These are phyloP conservation scores for Pseudocercospora crystallina DNA, from an alignment of 2,329 filamentous ascomycete species.

Conservation along the genomic window DNA sequence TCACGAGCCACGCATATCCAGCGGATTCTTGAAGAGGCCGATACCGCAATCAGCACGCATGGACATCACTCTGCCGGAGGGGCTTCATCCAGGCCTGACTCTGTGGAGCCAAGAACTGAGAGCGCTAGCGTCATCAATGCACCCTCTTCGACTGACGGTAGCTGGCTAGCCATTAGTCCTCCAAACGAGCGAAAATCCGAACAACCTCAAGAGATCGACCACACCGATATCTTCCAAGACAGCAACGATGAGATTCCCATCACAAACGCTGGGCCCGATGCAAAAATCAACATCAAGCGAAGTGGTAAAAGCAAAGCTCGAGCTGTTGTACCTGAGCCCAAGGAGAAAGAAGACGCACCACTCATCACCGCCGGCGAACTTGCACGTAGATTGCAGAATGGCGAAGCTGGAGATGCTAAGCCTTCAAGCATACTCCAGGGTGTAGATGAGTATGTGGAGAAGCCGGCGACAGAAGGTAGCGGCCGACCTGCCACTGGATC, in stretches of 20 bases:
- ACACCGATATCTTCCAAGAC: conserved; percentile 12
- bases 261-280: conserved; percentile 37
- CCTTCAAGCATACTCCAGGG: too few relatives aligned
- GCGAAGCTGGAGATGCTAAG: too few relatives aligned
- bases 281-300: conserved; percentile 35
- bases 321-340: conserved; percentile 29
- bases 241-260: conserved; percentile 33
- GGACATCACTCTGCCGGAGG: background rate
- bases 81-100: conserved; percentile 2
- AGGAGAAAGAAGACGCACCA: conserved; percentile 10
- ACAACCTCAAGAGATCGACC: conserved; percentile 2
- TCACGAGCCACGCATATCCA: conserved; percentile 50
- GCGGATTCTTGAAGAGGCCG: conserved; percentile 47
- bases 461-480: background rate
- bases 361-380: conserved; percentile 10
- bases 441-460: background rate
- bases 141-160: conserved; percentile 12
- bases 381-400: too few relatives aligned
- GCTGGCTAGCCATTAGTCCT: conserved; percentile 17
- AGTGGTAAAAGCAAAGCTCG: conserved; percentile 27
- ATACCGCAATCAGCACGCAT: conserved; percentile 12
- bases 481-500: background rate
- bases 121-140: conserved; percentile 14
- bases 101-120: conserved; percentile 6
- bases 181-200: conserved; percentile 2